Evolutionary conservation across 768 basidiomycete species (phyloP).

Genomic region (Tricholoma terreum): DNA sequence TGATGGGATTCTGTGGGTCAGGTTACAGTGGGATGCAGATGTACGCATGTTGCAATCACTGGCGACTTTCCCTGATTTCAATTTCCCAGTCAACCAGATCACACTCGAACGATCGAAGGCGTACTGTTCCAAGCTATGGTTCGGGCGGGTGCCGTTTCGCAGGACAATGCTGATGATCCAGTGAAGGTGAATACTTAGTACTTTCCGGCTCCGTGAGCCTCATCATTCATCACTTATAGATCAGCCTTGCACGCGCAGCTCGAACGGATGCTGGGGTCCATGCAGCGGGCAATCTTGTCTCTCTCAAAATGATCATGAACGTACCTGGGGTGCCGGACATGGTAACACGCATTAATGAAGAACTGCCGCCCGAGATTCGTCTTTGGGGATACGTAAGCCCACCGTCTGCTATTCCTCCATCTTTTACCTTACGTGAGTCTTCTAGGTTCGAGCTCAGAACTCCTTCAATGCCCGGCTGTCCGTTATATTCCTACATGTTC

Average conservation of each 20-base stretch:
- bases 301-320: conserved; percentile 81
- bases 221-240: conserved; percentile 47
- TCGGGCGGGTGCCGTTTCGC: conserved; percentile 88
- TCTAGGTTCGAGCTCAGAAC: conserved; percentile 67
- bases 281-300: conserved; percentile 92
- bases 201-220: not conserved
- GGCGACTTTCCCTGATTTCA: conserved; percentile 1
- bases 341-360: conserved; percentile 71
- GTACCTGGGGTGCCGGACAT: conserved; percentile 73
- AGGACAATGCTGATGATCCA: conserved; percentile 90
- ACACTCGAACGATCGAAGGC: conserved; percentile 82
- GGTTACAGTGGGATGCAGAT: conserved; percentile 96
- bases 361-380: conserved; percentile 88
- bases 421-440: not conserved
- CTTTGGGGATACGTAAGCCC: conserved; percentile 83
- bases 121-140: conserved; percentile 85
- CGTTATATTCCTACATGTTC: conserved; percentile 17
- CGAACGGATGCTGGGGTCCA: conserved; percentile 97
- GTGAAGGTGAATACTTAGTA: conserved; percentile 56
- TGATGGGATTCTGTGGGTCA: conserved; percentile 90
- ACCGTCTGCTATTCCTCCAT: not conserved
- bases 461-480: conserved; percentile 80
- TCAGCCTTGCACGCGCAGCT: conserved; percentile 82
- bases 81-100: conserved; percentile 60
- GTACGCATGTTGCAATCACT: conserved; percentile 44